A percentile compares a stretch with the other conserved stretches of the same genome.
These are phyloP conservation scores for Aspergillus baeticus DNA, from an alignment of 495 filamentous ascomycete species.

Conservation along the genomic window DNA sequence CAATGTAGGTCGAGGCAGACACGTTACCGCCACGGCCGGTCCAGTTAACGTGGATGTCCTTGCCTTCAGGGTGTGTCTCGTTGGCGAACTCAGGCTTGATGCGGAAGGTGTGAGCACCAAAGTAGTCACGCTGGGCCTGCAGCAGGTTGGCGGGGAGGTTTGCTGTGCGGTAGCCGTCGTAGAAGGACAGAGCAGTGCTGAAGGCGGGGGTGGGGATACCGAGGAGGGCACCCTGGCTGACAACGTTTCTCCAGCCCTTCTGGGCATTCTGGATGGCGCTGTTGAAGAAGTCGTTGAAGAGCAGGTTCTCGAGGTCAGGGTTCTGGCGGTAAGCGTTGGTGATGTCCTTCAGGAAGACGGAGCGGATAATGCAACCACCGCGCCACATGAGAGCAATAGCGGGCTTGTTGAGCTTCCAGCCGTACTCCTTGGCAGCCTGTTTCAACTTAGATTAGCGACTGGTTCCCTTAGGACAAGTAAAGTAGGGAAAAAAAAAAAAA, in stretches of 20 bases:
- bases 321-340: constrained; percentile 93
- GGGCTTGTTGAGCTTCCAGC: constrained; percentile 99
- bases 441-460: background rate
- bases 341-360: constrained; percentile 99
- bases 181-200: constrained; percentile 94
- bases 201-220: constrained; percentile 95
- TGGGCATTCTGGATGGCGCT: constrained; percentile 96
- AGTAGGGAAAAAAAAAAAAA: too few relatives aligned
- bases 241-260: constrained; percentile 91
- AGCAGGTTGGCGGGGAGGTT: constrained; percentile 95
- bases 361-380: constrained; percentile 99
- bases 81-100: constrained; percentile 90
- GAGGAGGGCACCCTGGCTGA: constrained; percentile 86
- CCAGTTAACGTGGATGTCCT: constrained; percentile 99
- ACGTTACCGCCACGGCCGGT: constrained; percentile 96
- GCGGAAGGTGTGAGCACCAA: constrained; percentile 96
- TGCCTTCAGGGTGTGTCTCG: constrained; percentile 77
- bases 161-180: constrained; percentile 95
- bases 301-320: constrained; percentile 94
- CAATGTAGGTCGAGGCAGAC: constrained; percentile 94
- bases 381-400: constrained; percentile 99
- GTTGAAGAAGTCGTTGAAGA: constrained; percentile 99
- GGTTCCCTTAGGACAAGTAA: background rate
- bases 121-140: constrained; percentile 99
- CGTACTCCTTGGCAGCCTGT: constrained; percentile 92